phyloP scores from a whole-genome alignment of 2,329 filamentous ascomycete genomes.

The Pyricularia sp. region DNA sequence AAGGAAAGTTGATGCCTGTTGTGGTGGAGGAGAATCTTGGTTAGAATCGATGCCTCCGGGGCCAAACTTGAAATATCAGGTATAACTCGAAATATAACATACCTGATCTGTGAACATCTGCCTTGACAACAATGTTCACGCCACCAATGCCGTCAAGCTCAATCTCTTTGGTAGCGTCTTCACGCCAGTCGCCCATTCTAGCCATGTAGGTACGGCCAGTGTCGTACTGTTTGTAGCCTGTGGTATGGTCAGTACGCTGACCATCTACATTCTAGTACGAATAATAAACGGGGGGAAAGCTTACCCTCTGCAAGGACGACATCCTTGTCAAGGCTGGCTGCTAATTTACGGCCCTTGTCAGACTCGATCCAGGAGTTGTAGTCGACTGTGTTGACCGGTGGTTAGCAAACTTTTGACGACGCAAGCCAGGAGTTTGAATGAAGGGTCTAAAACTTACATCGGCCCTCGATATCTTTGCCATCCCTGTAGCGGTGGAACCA shows the following conservation, averaged over 20 bases:
- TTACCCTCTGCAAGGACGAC: constrained; percentile 76
- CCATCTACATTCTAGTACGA: neutral
- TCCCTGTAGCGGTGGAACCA: constrained; percentile 91
- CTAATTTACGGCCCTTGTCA: constrained; percentile 64
- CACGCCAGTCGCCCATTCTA: constrained; percentile 78
- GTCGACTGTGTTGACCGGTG: constrained; percentile 48
- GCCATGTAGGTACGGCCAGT: constrained; percentile 87
- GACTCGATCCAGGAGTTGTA: constrained; percentile 99
- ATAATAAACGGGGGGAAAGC: neutral
- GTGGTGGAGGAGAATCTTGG: neutral
- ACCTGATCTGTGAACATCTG: constrained; percentile 92
- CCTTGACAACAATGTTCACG: constrained; percentile 95
- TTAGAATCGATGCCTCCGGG: no score
- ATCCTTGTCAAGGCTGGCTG: constrained; percentile 62
- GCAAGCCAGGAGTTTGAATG: neutral
- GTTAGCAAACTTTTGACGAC: constrained; percentile 12
- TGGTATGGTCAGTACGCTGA: constrained; percentile 8
- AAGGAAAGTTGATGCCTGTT: constrained; percentile 89
- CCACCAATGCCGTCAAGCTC: constrained; percentile 91
- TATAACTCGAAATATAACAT: constrained; percentile 17
- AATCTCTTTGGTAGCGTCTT: constrained; percentile 85
- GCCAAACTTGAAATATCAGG: neutral
- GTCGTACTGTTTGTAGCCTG: constrained; percentile 84
- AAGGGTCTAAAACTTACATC: constrained; percentile 49
- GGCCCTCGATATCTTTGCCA: constrained; percentile 77